These are phyloP conservation scores for Lachnellula hyalina DNA, from an alignment of 2,329 filamentous ascomycete genomes.

Conservation along the genomic window DNA sequence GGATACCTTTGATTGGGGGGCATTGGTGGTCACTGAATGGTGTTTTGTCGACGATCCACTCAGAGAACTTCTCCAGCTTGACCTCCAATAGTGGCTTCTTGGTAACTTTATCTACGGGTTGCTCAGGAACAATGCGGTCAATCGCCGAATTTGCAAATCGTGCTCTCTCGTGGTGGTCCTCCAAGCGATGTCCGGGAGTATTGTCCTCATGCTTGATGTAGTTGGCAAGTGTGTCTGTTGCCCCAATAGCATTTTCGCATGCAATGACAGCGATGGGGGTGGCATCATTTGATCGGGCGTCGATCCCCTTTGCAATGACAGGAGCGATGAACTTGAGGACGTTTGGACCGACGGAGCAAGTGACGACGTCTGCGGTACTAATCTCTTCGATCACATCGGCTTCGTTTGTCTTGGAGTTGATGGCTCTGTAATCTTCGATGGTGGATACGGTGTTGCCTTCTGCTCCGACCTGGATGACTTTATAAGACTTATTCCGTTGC, in stretches of 20 bases:
- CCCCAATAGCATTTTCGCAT: slow-evolving; percentile 96
- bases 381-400: slow-evolving; percentile 79
- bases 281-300: slow-evolving; percentile 58
- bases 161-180: slow-evolving; percentile 66
- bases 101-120: slow-evolving; percentile 55
- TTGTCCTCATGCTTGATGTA: slow-evolving; percentile 73
- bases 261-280: slow-evolving; percentile 86
- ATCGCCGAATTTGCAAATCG: slow-evolving; percentile 97
- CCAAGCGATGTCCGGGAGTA: slow-evolving; percentile 62
- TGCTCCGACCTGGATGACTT: slow-evolving; percentile 85
- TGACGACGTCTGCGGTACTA: slow-evolving; percentile 81
- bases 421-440: slow-evolving; percentile 93
- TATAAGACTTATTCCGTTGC: slow-evolving; percentile 72
- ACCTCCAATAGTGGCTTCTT: slow-evolving; percentile 68
- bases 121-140: slow-evolving; percentile 93
- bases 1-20: slow-evolving; percentile 78
- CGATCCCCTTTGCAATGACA: slow-evolving; percentile 90
- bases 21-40: slow-evolving; percentile 69
- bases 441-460: slow-evolving; percentile 75
- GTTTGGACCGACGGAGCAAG: slow-evolving; percentile 93
- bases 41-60: slow-evolving; percentile 91
- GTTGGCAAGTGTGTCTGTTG: slow-evolving; percentile 78
- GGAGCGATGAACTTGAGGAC: slow-evolving; percentile 95
- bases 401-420: slow-evolving; percentile 89
- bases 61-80: slow-evolving; percentile 96